A percentile compares a stretch with the other conserved stretches of the same genome.
These are phyloP conservation scores for Camellia granthamiana DNA, from an alignment of 148 eudicot species.

Conservation along the genomic window DNA sequence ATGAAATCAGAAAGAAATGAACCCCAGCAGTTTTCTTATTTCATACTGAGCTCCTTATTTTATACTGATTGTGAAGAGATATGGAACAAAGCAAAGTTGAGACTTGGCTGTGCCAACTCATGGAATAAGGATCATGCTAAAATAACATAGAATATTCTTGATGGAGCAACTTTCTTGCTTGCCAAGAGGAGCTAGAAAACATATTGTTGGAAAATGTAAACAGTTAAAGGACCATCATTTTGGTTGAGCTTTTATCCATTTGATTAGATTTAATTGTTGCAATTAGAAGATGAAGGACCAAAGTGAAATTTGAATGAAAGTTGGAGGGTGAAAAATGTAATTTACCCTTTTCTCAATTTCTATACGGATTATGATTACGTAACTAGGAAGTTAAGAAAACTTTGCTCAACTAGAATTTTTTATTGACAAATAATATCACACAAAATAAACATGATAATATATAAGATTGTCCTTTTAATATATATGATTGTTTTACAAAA, in stretches of 20 bases:
- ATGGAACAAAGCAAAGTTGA: not conserved
- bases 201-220: not conserved
- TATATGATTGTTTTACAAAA: no score
- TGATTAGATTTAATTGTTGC: no score
- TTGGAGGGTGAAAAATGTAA: no score
- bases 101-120: not conserved
- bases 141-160: not conserved
- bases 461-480: no score
- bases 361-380: no score
- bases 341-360: no score
- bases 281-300: no score
- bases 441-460: no score
- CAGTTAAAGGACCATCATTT: not conserved
- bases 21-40: not conserved
- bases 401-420: no score
- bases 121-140: not conserved
- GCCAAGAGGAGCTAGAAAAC: not conserved
- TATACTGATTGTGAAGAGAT: not conserved
- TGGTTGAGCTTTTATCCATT: not conserved
- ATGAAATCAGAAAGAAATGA: not conserved
- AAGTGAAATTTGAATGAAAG: no score
- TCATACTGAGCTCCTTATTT: not conserved
- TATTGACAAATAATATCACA: no score
- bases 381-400: no score
- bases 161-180: not conserved